Evolutionary conservation across 441 rosid genomes (phyloP).

Genomic region (Pelargonium citronellum): DNA sequence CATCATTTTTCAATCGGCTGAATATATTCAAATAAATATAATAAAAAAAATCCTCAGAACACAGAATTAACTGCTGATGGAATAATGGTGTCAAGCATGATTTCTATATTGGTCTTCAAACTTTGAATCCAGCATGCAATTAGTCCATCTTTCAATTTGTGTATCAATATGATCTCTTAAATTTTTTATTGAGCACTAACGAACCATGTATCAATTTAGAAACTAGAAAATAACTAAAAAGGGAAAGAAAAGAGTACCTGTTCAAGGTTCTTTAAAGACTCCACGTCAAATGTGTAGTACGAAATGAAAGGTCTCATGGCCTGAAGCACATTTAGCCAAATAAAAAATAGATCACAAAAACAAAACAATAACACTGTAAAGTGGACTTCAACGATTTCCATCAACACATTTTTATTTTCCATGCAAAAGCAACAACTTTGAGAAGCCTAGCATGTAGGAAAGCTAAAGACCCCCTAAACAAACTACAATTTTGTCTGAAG

Average conservation of each 20-base stretch:
- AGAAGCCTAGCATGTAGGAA: neutral
- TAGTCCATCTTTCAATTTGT: too few relatives aligned
- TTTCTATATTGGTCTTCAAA: too few relatives aligned
- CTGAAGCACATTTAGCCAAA: conserved; percentile 33
- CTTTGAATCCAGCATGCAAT: too few relatives aligned
- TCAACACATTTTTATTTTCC: too few relatives aligned
- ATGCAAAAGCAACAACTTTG: neutral
- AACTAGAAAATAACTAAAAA: neutral
- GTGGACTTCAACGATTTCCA: neutral
- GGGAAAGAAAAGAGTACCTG: conserved; percentile 38
- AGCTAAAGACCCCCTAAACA: neutral
- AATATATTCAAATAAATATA: too few relatives aligned
- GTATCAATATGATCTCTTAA: too few relatives aligned
- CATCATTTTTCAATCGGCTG: too few relatives aligned
- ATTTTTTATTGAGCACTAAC: too few relatives aligned
- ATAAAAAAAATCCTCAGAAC: too few relatives aligned
- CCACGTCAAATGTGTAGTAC: conserved; percentile 55
- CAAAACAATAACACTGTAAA: neutral
- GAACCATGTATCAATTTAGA: neutral
- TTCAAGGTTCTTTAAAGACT: conserved; percentile 45
- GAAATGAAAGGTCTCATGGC: conserved; percentile 65
- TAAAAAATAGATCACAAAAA: neutral
- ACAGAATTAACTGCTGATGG: too few relatives aligned
- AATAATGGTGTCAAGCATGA: too few relatives aligned
- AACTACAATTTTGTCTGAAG: too few relatives aligned